Base-by-base conservation (phyloP, 768 basidiomycete species). In the Pleurotus djamor region DNA sequence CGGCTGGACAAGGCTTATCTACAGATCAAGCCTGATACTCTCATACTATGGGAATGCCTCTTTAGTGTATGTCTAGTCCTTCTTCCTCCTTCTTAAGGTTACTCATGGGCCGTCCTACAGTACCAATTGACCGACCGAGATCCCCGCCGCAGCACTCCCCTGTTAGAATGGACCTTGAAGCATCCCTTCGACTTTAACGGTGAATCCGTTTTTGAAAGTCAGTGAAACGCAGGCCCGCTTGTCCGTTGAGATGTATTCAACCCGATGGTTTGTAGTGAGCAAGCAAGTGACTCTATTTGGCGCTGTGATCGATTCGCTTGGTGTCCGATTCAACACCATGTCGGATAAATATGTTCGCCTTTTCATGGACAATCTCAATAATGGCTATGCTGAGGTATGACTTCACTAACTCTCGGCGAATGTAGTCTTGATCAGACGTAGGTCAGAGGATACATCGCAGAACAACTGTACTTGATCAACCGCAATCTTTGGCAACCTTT, bases 191-290 rank as follows among this genome's bases (percentile, higher is more conserved):
- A 97, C 63, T 92, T 96, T 69, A 82, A 83, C 37, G 84, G 87
- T 48, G 91, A 92, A 63, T 96, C 93, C 33, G 91, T 92, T 2
- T 97, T 97, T 70, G 83, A 88, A 63, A 88, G 93, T 91, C 74
- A 68, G 84, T 76, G 21, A 28, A 28, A 28, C 21, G 1, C 21
- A 41, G 12, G 54, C 38, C 33, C 48, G 37, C 37, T 33, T 58
- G 58, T 17, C 48, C 50, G 48, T 44, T 12, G 13, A 50, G 41
- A 51, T 57, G 50, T 45, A 51, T 61, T 47, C 43, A 49, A 4
- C 54, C 61, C 44, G 61, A 49, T 37, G 47, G 47, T 33, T 52
- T 60, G 21, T 66, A 94, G 93, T 92, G 80, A 88, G 81, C 64
- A 94, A 94, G 68, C 74, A 90, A 1, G 75, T 95, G 4, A 78